Evolutionary conservation across 2,329 filamentous ascomycete genomes (phyloP).

Genomic region (Scopulariopsis brevicaulis): DNA sequence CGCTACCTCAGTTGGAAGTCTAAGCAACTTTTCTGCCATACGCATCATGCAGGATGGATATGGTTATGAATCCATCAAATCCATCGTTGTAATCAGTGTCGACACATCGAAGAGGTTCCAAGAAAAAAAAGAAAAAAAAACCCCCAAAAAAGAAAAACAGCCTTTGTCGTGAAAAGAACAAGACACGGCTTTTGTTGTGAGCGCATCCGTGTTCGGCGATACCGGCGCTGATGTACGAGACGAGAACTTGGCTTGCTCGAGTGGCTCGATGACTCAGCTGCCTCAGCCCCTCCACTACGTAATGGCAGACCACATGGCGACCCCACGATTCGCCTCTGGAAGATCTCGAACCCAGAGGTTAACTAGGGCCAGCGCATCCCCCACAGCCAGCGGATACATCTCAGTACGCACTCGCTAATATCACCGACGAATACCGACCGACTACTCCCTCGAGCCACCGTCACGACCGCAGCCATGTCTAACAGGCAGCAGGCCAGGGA

Average conservation of each 20-base stretch:
- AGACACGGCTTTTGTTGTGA: too few species aligned
- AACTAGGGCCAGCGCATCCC: not conserved
- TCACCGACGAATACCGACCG: not conserved
- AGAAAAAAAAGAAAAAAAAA: too few species aligned
- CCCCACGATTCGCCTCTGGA: not conserved
- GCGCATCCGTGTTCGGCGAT: too few species aligned
- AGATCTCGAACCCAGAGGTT: not conserved
- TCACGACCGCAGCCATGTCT: conserved; percentile 32
- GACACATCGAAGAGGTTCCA: too few species aligned
- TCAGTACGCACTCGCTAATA: not conserved
- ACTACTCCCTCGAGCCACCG: not conserved
- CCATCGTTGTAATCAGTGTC: too few species aligned
- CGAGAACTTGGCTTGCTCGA: not conserved
- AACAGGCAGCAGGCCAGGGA: conserved; percentile 48
- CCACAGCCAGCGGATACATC: not conserved
- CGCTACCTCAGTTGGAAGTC: too few species aligned
- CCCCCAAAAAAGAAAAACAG: too few species aligned
- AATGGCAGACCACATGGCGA: not conserved
- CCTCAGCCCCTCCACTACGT: not conserved
- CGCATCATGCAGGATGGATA: too few species aligned
- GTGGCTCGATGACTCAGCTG: not conserved
- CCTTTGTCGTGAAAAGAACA: too few species aligned
- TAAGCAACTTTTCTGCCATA: too few species aligned
- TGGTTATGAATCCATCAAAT: too few species aligned
- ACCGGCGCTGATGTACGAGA: too few species aligned